phyloP scores from a whole-genome alignment of 768 basidiomycete species.

The Trametes elegans region DNA sequence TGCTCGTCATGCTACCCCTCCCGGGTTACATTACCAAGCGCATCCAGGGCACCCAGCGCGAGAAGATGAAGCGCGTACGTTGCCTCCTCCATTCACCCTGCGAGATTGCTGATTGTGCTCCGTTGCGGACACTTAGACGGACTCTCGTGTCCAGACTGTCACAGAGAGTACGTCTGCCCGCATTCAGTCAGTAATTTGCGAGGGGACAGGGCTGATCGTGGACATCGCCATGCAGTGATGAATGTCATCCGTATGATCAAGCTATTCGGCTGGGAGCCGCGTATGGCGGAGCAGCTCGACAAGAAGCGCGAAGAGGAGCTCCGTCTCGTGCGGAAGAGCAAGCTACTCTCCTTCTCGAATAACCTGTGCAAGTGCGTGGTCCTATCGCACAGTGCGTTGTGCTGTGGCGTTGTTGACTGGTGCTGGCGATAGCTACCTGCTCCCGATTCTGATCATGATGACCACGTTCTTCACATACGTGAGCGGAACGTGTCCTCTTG shows the following conservation, averaged over 20 bases:
- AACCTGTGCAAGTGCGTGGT: conserved; percentile 40
- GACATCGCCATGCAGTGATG: conserved; percentile 37
- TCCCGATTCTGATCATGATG: conserved; percentile 65
- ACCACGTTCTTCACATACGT: conserved; percentile 61
- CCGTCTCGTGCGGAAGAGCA: conserved; percentile 47
- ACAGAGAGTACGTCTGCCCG: conserved; percentile 35
- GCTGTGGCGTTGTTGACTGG: background rate
- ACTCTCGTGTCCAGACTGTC: conserved; percentile 44
- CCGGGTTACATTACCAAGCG: conserved; percentile 35
- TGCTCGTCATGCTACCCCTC: conserved; percentile 41
- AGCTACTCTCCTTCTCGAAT: conserved; percentile 49
- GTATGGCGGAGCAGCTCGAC: conserved; percentile 50
- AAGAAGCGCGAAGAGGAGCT: conserved; percentile 64
- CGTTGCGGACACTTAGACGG: conserved; percentile 34
- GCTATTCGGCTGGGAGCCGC: conserved; percentile 42
- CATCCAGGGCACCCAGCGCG: conserved; percentile 27
- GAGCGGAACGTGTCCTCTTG: conserved; percentile 19
- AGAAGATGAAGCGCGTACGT: conserved; percentile 40
- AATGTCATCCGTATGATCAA: conserved; percentile 44
- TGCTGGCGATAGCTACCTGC: conserved; percentile 40
- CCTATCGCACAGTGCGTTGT: background rate
- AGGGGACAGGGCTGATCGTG: background rate
- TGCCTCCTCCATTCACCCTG: background rate
- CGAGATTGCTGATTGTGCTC: background rate
- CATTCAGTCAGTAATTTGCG: background rate